Conservation (phyloP, 768 basidiomycete genomes). For the Termitomyces sp. region DNA sequence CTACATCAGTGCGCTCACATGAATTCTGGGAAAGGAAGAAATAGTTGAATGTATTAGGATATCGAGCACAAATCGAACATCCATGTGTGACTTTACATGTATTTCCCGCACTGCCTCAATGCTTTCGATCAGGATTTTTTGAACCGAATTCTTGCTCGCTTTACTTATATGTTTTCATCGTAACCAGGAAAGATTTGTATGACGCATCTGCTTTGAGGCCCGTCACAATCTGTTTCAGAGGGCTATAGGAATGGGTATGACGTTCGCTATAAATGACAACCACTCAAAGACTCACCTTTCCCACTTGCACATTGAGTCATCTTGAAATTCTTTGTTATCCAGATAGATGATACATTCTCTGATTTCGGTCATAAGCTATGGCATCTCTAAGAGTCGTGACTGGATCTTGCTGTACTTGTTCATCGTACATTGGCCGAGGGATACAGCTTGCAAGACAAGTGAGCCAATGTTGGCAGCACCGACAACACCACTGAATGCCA, state of each 20-base stretch:
- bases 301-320: neutral
- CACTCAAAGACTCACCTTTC: neutral
- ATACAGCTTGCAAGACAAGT: neutral
- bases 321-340: neutral
- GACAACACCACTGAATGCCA: neutral
- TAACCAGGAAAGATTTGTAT: neutral
- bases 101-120: too few species aligned
- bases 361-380: neutral
- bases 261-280: neutral
- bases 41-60: neutral
- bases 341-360: neutral
- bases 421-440: neutral
- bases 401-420: neutral
- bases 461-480: neutral
- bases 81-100: neutral
- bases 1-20: neutral
- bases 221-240: neutral
- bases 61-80: neutral
- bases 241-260: neutral
- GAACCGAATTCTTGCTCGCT: neutral
- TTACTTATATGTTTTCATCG: neutral
- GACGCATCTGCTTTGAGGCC: neutral
- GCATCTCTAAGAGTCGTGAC: neutral
- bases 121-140: neutral
- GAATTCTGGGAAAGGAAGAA: neutral